Evolutionary conservation across 2,329 filamentous ascomycete genomes (phyloP), one percentile per base, ranked within the genome.

Genomic region (Stagonosporopsis chrysanthemi): DNA sequence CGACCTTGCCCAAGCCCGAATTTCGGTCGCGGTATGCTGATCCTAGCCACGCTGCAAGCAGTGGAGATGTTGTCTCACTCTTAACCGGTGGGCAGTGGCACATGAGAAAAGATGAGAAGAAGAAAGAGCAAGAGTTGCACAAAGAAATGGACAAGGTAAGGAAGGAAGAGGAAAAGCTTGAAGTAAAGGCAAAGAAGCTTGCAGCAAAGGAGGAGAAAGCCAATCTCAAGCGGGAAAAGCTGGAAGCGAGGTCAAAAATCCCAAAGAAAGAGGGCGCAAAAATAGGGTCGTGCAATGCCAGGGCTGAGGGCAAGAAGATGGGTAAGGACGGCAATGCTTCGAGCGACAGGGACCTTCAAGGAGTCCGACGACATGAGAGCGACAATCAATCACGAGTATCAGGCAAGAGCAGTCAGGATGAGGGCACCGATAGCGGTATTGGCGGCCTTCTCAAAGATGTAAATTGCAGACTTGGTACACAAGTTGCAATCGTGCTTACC

Each of bases 21-120:
- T 83, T 84, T 56, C 69, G 73, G 0, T 83, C 80, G 6, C 73
- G 80, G 22, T 83, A 80, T 59, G 77, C 79, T 11, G 82, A 86
- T 60, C 83, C 83, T 0, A 81, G 77, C 57, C 79, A 84, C 59
- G 75, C 82, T 0, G 81, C 80, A 17, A 82, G 78, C 56, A 81
- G 75, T 29, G 82, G 83, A 4, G 78, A 77, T 8, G 67, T 82
- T 12, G 62, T 83, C 6, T 73, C 77, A 0, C 64, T 84, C 3
- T 61, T 83, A 2, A 82, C 78, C 0, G 83, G 38, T 7, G 82
- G 49, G 12, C 26, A 42, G 9, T 50, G 38, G 47, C 47, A 42
- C 7, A n/a, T 19, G 4, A 48, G 39, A 9, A 26, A 49, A 12
- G 36, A 33, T 11, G 46, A 40, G 26, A 49, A 41, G 38, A 49